A percentile compares a stretch with the other conserved stretches of the same genome.
phyloP scores from a whole-genome alignment of 768 basidiomycete species.

The Tylopilus sp. region DNA sequence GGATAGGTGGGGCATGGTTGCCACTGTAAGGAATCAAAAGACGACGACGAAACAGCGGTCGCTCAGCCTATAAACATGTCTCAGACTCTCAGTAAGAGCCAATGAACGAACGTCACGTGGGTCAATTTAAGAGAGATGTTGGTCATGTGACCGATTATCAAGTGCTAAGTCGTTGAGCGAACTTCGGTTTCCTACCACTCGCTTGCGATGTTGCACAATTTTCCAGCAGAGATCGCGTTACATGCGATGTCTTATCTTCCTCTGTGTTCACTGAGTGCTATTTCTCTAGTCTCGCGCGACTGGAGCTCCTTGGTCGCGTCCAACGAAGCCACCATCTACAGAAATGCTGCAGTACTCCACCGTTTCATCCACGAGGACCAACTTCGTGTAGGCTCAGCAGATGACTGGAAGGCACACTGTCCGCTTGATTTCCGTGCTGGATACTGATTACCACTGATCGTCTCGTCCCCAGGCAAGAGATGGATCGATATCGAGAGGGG shows the following conservation, averaged over 20 bases:
- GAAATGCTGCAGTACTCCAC: conserved; percentile 51
- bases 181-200: not conserved
- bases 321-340: conserved; percentile 55
- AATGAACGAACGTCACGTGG: no score
- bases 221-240: conserved; percentile 61
- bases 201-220: conserved; percentile 34
- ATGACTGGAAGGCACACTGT: conserved; percentile 64
- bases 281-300: conserved; percentile 38
- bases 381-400: conserved; percentile 31
- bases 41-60: not conserved
- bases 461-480: conserved; percentile 38
- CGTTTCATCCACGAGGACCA: conserved; percentile 37
- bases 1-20: conserved; percentile 64
- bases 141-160: conserved; percentile 3
- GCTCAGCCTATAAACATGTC: no score
- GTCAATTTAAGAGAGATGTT: no score
- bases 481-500: conserved; percentile 43
- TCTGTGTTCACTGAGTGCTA: conserved; percentile 37
- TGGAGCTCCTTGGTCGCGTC: conserved; percentile 46
- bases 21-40: not conserved
- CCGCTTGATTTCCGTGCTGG: conserved; percentile 2
- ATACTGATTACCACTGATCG: conserved; percentile 10
- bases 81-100: no score
- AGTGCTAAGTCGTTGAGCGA: not conserved
- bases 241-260: conserved; percentile 49